phyloP scores from a whole-genome alignment of 768 basidiomycete genomes.

The Amanita rubescens region DNA sequence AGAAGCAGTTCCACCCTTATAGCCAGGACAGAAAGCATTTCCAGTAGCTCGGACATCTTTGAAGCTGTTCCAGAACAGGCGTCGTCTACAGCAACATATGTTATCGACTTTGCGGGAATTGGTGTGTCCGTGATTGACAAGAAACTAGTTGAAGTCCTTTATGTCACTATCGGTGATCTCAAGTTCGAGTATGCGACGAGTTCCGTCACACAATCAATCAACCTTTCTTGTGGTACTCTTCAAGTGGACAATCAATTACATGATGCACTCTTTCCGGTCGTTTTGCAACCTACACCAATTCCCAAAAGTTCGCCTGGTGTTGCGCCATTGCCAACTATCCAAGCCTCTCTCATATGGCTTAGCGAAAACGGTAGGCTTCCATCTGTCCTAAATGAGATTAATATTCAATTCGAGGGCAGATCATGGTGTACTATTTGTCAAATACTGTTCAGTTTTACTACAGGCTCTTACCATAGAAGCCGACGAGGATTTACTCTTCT shows the following conservation, averaged over 20 bases:
- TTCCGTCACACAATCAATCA: conserved; percentile 70
- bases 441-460: conserved; percentile 90
- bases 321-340: conserved; percentile 82
- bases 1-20: conserved; percentile 35
- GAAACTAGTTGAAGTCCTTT: conserved; percentile 82
- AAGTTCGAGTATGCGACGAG: conserved; percentile 84
- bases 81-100: conserved; percentile 54
- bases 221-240: conserved; percentile 74
- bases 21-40: conserved; percentile 61
- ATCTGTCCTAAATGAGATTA: background rate
- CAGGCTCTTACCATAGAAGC: conserved; percentile 93
- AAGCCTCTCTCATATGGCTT: conserved; percentile 80
- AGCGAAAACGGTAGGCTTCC: conserved; percentile 75
- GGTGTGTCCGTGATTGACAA: conserved; percentile 90
- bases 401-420: conserved; percentile 36
- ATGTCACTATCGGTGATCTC: conserved; percentile 69
- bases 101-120: conserved; percentile 79
- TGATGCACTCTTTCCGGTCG: conserved; percentile 90
- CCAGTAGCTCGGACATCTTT: conserved; percentile 67
- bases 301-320: conserved; percentile 67
- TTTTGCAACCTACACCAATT: conserved; percentile 89
- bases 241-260: conserved; percentile 98
- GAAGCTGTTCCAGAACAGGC: conserved; percentile 80
- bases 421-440: conserved; percentile 97
- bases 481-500: conserved; percentile 95